These are phyloP conservation scores for Paramecium sonneborni DNA, from an alignment of 73 alveolate genomes.

Conservation along the genomic window DNA sequence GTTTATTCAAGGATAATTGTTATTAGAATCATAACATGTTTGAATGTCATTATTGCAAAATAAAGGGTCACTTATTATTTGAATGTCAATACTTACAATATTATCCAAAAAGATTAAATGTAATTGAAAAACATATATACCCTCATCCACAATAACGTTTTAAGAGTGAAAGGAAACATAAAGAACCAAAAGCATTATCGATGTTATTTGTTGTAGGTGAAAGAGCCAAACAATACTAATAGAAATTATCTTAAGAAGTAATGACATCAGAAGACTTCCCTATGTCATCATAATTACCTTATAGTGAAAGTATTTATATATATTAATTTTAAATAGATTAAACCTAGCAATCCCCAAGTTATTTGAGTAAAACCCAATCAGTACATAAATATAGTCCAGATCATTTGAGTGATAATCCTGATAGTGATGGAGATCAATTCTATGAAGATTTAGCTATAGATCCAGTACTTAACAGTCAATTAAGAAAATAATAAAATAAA, in stretches of 20 bases:
- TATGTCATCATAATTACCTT: slow-evolving; percentile 7
- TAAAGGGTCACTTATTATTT: slow-evolving; percentile 7
- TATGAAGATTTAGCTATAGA: background rate
- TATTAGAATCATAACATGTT: slow-evolving; percentile 14
- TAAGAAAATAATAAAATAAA: slow-evolving; percentile 39
- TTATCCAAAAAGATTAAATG: background rate
- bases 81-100: slow-evolving; percentile 12
- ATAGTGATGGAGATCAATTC: background rate
- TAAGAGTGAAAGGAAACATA: background rate
- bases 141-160: background rate
- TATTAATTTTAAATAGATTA: slow-evolving; percentile 27
- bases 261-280: slow-evolving; percentile 51
- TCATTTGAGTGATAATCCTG: background rate
- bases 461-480: background rate
- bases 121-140: background rate
- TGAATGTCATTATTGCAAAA: slow-evolving; percentile 26
- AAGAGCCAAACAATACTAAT: background rate
- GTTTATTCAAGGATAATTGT: background rate
- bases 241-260: background rate
- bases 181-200: background rate
- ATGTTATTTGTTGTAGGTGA: background rate
- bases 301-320: slow-evolving; percentile 27
- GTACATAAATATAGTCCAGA: slow-evolving; percentile 28
- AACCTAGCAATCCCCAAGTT: slow-evolving; percentile 31
- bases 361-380: slow-evolving; percentile 10